phyloP scores from a whole-genome alignment of 176 grass and related monocot genomes.

The Oryza punctata region DNA sequence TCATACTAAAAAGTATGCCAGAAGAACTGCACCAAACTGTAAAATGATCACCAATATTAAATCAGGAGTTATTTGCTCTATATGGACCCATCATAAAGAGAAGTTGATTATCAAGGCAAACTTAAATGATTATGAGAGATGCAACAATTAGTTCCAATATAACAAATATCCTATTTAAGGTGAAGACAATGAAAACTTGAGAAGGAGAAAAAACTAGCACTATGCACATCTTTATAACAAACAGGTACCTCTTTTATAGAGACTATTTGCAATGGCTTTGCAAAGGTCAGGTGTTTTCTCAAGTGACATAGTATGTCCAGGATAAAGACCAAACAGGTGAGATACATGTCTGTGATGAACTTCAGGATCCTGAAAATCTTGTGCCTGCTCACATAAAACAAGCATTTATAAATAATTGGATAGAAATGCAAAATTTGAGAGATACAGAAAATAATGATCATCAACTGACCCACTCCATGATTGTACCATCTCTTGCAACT shows the following conservation, averaged over 20 bases:
- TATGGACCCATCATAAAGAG: not conserved
- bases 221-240: not conserved
- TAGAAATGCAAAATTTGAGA: slow-evolving; percentile 4
- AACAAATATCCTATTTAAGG: too few species aligned
- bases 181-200: not conserved
- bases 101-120: not conserved
- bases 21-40: not conserved
- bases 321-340: slow-evolving; percentile 91
- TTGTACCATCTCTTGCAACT: slow-evolving; percentile 80
- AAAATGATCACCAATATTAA: not conserved
- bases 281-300: slow-evolving; percentile 81
- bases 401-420: slow-evolving; percentile 2
- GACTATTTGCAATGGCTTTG: slow-evolving; percentile 80
- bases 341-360: slow-evolving; percentile 88
- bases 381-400: slow-evolving; percentile 46
- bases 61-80: not conserved
- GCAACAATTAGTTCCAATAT: not conserved
- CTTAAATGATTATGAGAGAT: not conserved
- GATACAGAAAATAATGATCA: slow-evolving; percentile 15
- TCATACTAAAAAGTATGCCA: not conserved
- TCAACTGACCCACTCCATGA: slow-evolving; percentile 89
- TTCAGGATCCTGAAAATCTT: slow-evolving; percentile 84
- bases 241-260: slow-evolving; percentile 80
- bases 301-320: slow-evolving; percentile 78
- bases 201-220: not conserved